phyloP scores from a whole-genome alignment of 2,329 filamentous ascomycete genomes.

The Emmonsiellopsis sp. region DNA sequence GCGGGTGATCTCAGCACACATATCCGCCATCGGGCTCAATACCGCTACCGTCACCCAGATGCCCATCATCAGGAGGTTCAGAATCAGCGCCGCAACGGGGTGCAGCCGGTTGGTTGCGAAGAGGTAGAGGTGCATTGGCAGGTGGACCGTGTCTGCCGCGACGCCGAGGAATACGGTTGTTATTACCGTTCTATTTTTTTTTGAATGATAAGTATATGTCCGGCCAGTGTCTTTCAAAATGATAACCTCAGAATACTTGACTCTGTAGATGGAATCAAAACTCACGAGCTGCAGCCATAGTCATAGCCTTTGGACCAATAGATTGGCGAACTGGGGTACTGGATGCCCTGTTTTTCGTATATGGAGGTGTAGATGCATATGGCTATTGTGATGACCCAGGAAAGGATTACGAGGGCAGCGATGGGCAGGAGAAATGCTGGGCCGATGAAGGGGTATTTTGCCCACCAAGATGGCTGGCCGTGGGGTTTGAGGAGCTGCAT shows the following conservation, averaged over 20 bases:
- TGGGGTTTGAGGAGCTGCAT: not conserved
- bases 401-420: not conserved
- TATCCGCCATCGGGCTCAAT: not conserved
- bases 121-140: constrained; percentile 5
- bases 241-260: not conserved
- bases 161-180: constrained; percentile 2
- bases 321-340: not conserved
- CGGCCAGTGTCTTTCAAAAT: too few species aligned
- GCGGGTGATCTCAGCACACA: not conserved
- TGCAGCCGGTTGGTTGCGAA: constrained; percentile 1
- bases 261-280: not conserved
- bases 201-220: too few species aligned
- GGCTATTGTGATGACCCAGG: constrained; percentile 3
- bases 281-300: not conserved
- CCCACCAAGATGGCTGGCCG: not conserved
- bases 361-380: not conserved
- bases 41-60: not conserved
- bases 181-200: not conserved
- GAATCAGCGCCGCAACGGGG: constrained; percentile 4
- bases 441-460: not conserved
- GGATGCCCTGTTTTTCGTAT: not conserved
- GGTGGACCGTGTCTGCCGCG: constrained; percentile 2
- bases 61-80: constrained; percentile 1
- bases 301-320: not conserved
- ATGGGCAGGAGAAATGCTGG: constrained; percentile 2